Percentiles rank a stretch among this genome's conserved stretches.
Conservation (phyloP, 2,329 filamentous ascomycete genomes). For the Aspergillus awamori region DNA sequence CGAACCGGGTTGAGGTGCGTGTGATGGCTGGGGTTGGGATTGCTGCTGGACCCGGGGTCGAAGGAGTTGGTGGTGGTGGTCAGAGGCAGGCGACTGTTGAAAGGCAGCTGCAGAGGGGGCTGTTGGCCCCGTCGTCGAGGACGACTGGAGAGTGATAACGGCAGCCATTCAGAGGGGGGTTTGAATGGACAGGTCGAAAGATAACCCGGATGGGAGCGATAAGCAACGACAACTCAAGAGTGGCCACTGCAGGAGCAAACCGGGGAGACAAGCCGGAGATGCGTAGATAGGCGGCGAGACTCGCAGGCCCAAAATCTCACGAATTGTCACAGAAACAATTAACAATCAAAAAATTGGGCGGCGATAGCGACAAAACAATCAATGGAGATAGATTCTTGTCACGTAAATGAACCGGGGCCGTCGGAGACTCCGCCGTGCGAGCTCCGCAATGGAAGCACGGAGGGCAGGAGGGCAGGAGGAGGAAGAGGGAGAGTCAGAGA, state of each 20-base stretch:
- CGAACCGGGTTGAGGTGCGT: slow-evolving; percentile 27
- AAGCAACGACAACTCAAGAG: not conserved
- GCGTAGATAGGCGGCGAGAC: not conserved
- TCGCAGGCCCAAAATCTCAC: slow-evolving; percentile 7
- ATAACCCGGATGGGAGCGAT: slow-evolving; percentile 8
- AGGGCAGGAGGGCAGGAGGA: slow-evolving; percentile 3
- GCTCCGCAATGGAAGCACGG: slow-evolving; percentile 13
- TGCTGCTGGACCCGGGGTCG: slow-evolving; percentile 29
- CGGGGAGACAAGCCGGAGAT: not conserved
- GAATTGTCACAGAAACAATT: slow-evolving; percentile 6
- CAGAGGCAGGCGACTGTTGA: slow-evolving; percentile 29
- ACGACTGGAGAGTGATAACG: slow-evolving; percentile 46
- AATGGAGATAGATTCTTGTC: slow-evolving; percentile 15
- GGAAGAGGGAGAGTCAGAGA: slow-evolving; percentile 8
- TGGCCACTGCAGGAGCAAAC: slow-evolving; percentile 3
- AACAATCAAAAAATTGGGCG: not conserved
- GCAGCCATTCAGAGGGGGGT: slow-evolving; percentile 37
- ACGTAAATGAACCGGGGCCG: slow-evolving; percentile 22
- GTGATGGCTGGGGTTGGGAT: slow-evolving; percentile 28
- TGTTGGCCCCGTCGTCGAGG: slow-evolving; percentile 34
- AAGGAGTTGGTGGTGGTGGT: slow-evolving; percentile 25
- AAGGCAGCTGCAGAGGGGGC: slow-evolving; percentile 26
- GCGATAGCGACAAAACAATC: slow-evolving; percentile 12
- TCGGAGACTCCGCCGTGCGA: slow-evolving; percentile 16
- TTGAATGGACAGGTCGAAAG: slow-evolving; percentile 9